Base-by-base conservation (phyloP, 352 stramenopile genomes). In the Pythium aquatile region DNA sequence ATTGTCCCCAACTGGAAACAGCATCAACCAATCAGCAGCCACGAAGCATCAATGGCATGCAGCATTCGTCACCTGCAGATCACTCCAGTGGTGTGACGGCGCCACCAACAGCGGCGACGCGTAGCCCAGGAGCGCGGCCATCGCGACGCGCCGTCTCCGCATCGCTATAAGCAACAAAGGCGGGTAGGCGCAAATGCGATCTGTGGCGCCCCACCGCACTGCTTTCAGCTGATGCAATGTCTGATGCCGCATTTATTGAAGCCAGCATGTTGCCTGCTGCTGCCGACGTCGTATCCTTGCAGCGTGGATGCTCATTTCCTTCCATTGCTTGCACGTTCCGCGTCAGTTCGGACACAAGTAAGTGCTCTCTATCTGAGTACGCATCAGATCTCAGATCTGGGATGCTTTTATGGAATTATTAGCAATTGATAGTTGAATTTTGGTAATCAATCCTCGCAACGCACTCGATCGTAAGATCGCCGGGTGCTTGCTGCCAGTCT, bases 1-100 rank as follows among this genome's bases (percentile, higher is more conserved):
- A 71, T 52, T 37, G 59, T 65, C 32, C 63, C 68, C 44, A 69
- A 37, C 68, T 72, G 58, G 20, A 35, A 24, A 49, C n/a, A 48
- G 28, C 16, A 49, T 49, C 42, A 49, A 24, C 2, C 16, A 28
- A 28, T 49, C 13, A 28, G 17, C 20, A 24, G 20, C 20, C 20
- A 24, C 20, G 20, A 24, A 24, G 20, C 20, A 49, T 28, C 5
- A 3, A 13, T 29, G 5, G 8, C 37, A 17, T 35, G 32, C 10
- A 42, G 28, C 42, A 49, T n/a, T n/a, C 42, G 28, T 28, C 42
- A 49, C 42, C 16, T 28, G 42, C 3, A 49, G 3, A 28, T 49
- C 42, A 28, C 16, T 49, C 42, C 42, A 49, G 17, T 49, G 42
- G 17, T 10, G 42, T 4, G 42, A 28, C 0, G 42, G 16, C 17